Evolutionary conservation across 192 early-diverging fungal genomes (phyloP).

Genomic region (Ambispora gerdemannii): DNA sequence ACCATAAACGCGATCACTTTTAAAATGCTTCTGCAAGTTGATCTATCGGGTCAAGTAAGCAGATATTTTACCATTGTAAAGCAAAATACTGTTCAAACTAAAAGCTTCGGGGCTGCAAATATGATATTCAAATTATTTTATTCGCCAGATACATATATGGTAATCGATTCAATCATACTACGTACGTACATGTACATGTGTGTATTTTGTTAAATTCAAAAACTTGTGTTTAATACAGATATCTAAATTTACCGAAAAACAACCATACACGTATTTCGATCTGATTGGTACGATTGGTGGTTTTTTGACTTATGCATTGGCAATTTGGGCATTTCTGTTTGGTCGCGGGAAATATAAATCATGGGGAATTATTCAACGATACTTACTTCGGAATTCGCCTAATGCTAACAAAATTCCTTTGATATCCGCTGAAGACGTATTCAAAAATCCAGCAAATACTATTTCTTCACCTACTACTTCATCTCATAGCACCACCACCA

Average conservation of each 20-base stretch:
- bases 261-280: not conserved
- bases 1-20: no score
- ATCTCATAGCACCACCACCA: no score
- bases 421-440: no score
- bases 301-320: slow-evolving; percentile 13
- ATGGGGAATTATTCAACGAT: slow-evolving; percentile 40
- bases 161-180: not conserved
- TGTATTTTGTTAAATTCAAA: not conserved
- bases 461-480: no score
- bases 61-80: not conserved
- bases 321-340: slow-evolving; percentile 39
- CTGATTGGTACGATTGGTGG: not conserved
- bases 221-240: not conserved
- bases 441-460: no score
- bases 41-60: no score
- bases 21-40: no score
- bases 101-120: not conserved
- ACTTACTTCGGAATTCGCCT: slow-evolving; percentile 36
- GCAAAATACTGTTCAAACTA: not conserved
- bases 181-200: not conserved
- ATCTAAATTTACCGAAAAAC: not conserved
- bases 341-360: slow-evolving; percentile 41
- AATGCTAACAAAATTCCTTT: slow-evolving; percentile 28
- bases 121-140: not conserved
- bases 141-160: not conserved